Evolutionary conservation across 108 stramenopile species (phyloP).

Genomic region (Craspedostauros australis): DNA sequence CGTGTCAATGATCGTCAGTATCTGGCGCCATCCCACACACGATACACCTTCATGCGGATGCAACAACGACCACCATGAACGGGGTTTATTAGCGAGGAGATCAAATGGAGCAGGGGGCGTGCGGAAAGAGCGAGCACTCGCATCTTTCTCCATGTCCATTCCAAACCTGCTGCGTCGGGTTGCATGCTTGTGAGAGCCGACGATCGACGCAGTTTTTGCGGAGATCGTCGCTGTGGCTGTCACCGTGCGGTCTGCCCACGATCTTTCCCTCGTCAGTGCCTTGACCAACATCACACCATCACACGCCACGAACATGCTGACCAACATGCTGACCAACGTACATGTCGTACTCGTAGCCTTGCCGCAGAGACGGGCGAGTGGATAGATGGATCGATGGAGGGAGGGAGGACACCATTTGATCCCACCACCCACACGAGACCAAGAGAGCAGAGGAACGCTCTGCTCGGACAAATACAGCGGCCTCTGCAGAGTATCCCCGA

Average conservation of each 20-base stretch:
- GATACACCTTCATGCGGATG: slow-evolving; percentile 32
- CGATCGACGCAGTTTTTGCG: slow-evolving; percentile 23
- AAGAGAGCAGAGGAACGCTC: no score
- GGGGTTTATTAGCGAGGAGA: slow-evolving; percentile 22
- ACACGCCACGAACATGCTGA: no score
- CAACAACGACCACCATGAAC: slow-evolving; percentile 12
- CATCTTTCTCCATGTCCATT: no score
- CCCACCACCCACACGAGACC: not conserved
- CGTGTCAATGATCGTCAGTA: slow-evolving; percentile 3
- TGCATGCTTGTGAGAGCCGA: slow-evolving; percentile 13
- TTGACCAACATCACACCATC: slow-evolving; percentile 19
- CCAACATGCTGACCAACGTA: not conserved
- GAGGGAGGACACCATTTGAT: not conserved
- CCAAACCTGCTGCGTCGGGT: not conserved
- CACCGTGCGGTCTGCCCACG: slow-evolving; percentile 15
- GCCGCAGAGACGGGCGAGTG: not conserved
- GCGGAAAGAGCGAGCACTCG: no score
- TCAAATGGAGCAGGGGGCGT: no score
- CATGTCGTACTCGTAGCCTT: not conserved
- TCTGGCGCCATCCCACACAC: slow-evolving; percentile 7
- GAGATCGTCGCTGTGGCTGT: slow-evolving; percentile 1
- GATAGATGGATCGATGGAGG: no score
- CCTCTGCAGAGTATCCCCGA: no score
- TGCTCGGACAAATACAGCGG: no score
- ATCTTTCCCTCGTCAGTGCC: slow-evolving; percentile 23